These are phyloP conservation scores for Tulasnella sp. DNA, from an alignment of 768 basidiomycete species.

Conservation along the genomic window DNA sequence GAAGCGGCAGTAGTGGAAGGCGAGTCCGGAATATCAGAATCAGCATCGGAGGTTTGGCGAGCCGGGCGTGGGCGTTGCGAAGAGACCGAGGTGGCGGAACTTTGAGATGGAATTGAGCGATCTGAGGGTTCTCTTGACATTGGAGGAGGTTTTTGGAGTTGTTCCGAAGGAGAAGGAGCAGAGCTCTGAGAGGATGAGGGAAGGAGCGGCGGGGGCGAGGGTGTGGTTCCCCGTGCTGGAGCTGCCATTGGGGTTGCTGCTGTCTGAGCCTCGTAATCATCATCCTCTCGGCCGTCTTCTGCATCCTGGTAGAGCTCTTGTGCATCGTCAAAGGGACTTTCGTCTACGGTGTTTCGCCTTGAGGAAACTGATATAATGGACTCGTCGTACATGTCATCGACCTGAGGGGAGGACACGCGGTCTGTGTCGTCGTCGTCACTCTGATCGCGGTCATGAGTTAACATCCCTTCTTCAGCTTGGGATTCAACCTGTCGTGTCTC, in stretches of 20 bases:
- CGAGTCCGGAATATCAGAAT: not conserved
- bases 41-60: not conserved
- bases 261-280: not conserved
- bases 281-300: not conserved
- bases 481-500: not conserved
- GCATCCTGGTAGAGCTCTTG: not conserved
- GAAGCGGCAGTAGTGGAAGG: not conserved
- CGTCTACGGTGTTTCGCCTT: not conserved
- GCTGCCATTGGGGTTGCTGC: not conserved
- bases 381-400: constrained; percentile 14
- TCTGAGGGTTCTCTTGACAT: not conserved
- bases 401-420: constrained; percentile 2
- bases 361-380: constrained; percentile 20
- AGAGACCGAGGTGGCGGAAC: not conserved
- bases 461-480: not conserved
- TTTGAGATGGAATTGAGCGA: not conserved
- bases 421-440: not conserved
- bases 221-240: not conserved
- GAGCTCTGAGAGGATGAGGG: not conserved
- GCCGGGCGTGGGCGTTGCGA: not conserved
- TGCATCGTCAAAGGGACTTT: not conserved
- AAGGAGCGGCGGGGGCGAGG: not conserved
- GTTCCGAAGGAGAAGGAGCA: not conserved
- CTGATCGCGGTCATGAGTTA: not conserved
- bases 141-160: not conserved